Percentiles rank a stretch among this genome's conserved stretches.
phyloP scores from a whole-genome alignment of 768 basidiomycete species.

The Lactarius indigo region DNA sequence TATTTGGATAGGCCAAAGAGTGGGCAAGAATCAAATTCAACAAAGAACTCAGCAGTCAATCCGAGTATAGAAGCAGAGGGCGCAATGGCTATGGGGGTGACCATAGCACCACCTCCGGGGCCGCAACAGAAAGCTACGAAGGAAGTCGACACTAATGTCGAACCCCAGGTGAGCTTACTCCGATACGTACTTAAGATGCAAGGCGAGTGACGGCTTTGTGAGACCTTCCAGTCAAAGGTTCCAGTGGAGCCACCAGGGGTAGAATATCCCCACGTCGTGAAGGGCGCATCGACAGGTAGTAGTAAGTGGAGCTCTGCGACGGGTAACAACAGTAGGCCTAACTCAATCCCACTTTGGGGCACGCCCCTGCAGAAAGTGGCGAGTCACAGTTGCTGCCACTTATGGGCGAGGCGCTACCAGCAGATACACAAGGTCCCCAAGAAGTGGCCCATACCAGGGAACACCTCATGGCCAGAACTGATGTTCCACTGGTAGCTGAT shows the following conservation, averaged over 20 bases:
- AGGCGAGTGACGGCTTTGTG: neutral
- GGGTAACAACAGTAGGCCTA: too few relatives aligned
- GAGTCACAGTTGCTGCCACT: neutral
- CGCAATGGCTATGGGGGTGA: neutral
- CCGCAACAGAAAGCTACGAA: neutral
- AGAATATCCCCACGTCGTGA: neutral
- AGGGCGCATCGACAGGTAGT: too few relatives aligned
- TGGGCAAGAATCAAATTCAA: neutral
- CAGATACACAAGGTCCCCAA: neutral
- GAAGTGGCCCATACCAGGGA: neutral
- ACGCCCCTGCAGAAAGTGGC: neutral
- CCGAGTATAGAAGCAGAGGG: neutral
- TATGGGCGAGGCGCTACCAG: neutral
- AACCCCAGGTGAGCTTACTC: neutral
- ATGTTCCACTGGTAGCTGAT: neutral
- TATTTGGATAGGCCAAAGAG: too few relatives aligned
- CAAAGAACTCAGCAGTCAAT: neutral
- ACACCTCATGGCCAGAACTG: constrained; percentile 3
- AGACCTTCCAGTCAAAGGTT: neutral
- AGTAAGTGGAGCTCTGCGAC: too few relatives aligned
- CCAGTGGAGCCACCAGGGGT: neutral
- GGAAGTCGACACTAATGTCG: neutral
- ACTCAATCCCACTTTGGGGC: neutral
- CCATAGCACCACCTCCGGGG: too few relatives aligned
- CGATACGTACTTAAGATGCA: too few relatives aligned